Evolutionary conservation across 257 asterid genomes (phyloP), one percentile per base, ranked within the genome.

Genomic region (Solanum appendiculatum): DNA sequence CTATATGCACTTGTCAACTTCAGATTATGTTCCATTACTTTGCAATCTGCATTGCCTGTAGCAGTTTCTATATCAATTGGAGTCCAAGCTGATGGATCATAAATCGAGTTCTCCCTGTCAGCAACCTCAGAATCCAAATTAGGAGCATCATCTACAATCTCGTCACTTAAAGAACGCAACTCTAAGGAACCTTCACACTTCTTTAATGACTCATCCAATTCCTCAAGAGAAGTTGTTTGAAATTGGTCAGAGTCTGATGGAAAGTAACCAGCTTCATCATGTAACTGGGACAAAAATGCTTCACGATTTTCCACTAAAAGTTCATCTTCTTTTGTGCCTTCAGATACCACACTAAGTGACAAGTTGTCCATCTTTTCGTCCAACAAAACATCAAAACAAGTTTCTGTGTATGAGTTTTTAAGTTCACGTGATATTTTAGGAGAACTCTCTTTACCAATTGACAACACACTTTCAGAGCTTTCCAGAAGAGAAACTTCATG

Each of bases 51-150:
- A 86, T 90, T 90, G 85, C 99, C 99, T 33, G 98, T 93, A 58
- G 99, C 98, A 11, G 90, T 88, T 92, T 94, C 89, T 89, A 93
- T 91, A 88, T 96, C 99, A 80, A 90, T 88, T 37, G 98, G 95
- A 88, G 99, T 96, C 99, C 98, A 96, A 66, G 91, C 92, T 64
- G 97, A 91, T 88, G 92, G 91, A 90, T 87, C 88, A 82, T 84
- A 93, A 9, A 64, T 85, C 33, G 42, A 90, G 66, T 84, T 74
- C 58, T 88, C 91, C 42, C 16, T 31, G 85, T 77, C 85, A 74
- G 69, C 80, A 58, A 29, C 88, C 87, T 82, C 92, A 86, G 87
- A 72, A 85, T 89, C 86, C 56, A 46, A 77, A 78, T 34, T 70
- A 83, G 73, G 72, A 78, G 73, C 70, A 66, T 87, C 87, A 87